Evolutionary conservation across 129 eudicot genomes (phyloP), one percentile per base, ranked within the genome.

Genomic region (Apium graveolens): DNA sequence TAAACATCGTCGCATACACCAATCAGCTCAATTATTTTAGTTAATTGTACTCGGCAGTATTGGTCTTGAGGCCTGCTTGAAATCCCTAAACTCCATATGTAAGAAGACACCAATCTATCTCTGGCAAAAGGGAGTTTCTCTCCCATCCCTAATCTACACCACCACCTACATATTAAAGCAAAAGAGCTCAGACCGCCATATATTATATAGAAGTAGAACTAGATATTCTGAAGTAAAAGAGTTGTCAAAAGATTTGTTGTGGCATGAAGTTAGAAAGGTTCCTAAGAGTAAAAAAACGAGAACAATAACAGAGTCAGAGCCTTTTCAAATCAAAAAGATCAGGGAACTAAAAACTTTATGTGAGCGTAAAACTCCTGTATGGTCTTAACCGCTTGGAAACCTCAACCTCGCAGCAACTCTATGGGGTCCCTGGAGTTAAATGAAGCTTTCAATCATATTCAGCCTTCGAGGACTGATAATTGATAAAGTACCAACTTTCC

Each of bases 1-100:
- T 70, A 90, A 39, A 86, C 83, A 74, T 90, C 96, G 65, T 90
- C 96, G 41, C 86, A 80, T 11, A 85, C 85, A 51, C 83, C 37
- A 51, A 84, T 72, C 65, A 90, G 80, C 14, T 88, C 83, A 14
- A 86, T 81, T 46, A 85, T 55, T 43, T 88, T 90, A 39, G 92
- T 89, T 7, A 83, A 44, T 45, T 79, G 83, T 13, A 85, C 85
- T 62, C 96, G 70, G 68, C 74, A 63, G 27, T 35, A 26, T 0
- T 85, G 39, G 79, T 84, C 83, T 29, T 83, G 83, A 4, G 85
- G 89, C 7, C 86, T 87, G 0, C 89, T 0, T 84, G 90, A 89
- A 12, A 86, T 62, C 17, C 89, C 92, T 0, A 86, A 84, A 55
- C 65, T 24, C 65, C 65, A 55, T 55, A 55, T 55, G 31, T 24